These are phyloP conservation scores for Lotmaria passim DNA, from an alignment of 208 protist genomes.

Conservation along the genomic window DNA sequence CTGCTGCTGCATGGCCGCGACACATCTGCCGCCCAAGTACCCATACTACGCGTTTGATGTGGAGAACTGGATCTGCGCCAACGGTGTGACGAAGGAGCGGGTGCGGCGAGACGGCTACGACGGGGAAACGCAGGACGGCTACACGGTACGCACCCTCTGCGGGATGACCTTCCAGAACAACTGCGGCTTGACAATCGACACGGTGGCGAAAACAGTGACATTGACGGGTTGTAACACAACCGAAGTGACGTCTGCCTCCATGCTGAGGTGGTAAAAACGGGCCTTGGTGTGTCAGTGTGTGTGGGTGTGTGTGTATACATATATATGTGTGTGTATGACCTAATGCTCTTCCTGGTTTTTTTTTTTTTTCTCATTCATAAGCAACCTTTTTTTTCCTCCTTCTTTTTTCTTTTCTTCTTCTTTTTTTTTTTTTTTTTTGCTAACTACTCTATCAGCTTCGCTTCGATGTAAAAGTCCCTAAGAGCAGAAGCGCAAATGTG, in stretches of 20 bases:
- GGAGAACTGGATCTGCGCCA: conserved; percentile 77
- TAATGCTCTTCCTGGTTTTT: not conserved
- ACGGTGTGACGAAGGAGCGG: conserved; percentile 76
- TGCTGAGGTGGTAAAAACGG: conserved; percentile 39
- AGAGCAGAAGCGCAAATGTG: too few relatives aligned
- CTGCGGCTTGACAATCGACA: conserved; percentile 38
- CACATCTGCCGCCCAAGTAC: conserved; percentile 21
- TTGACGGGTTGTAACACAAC: conserved; percentile 30
- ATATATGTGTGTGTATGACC: not conserved
- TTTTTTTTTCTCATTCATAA: not conserved
- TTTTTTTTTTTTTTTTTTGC: too few relatives aligned
- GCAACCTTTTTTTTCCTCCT: too few relatives aligned
- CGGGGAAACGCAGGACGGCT: conserved; percentile 41
- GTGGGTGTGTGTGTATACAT: too few relatives aligned
- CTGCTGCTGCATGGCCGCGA: conserved; percentile 67
- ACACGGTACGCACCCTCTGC: conserved; percentile 63
- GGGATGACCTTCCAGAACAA: conserved; percentile 64
- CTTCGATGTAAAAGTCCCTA: too few relatives aligned
- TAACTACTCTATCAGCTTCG: too few relatives aligned
- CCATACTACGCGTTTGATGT: conserved; percentile 72
- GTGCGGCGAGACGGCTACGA: conserved; percentile 57
- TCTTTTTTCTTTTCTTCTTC: too few relatives aligned
- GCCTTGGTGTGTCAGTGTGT: too few relatives aligned
- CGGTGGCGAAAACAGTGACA: not conserved
- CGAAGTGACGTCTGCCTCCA: conserved; percentile 16